These are phyloP conservation scores for Lipomyces sp. DNA, from an alignment of 805 yeast genomes.

Conservation along the genomic window DNA sequence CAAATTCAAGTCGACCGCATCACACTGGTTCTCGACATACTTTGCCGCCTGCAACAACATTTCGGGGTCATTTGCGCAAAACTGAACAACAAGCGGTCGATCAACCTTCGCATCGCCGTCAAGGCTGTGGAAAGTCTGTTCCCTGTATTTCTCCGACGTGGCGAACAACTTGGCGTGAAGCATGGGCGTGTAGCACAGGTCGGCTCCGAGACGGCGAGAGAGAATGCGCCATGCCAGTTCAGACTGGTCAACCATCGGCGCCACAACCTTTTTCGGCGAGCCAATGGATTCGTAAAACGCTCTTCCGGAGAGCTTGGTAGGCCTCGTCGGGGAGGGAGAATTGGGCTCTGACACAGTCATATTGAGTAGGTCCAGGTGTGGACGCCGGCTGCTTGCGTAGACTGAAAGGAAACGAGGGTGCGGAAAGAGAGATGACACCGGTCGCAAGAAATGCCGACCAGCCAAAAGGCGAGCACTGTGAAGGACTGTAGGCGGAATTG, in stretches of 20 bases:
- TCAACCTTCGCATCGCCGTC: slow-evolving; percentile 73
- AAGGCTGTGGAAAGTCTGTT: slow-evolving; percentile 51
- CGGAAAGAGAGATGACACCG: too few relatives aligned
- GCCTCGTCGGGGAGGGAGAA: not conserved
- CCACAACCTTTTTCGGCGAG: slow-evolving; percentile 77
- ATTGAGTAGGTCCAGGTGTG: too few relatives aligned
- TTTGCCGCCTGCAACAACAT: slow-evolving; percentile 76
- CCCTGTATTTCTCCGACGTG: slow-evolving; percentile 74
- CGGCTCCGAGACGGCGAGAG: slow-evolving; percentile 86
- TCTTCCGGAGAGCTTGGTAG: slow-evolving; percentile 52
- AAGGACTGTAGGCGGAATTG: too few relatives aligned
- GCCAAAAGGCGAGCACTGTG: too few relatives aligned
- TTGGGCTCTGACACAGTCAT: not conserved
- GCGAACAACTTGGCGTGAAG: slow-evolving; percentile 89
- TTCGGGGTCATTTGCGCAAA: slow-evolving; percentile 95
- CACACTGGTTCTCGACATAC: slow-evolving; percentile 76
- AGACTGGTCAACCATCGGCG: slow-evolving; percentile 98
- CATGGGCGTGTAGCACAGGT: slow-evolving; percentile 95
- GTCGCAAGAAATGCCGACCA: too few relatives aligned
- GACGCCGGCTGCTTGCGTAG: not conserved
- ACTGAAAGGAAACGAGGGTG: not conserved
- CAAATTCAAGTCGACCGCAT: slow-evolving; percentile 90
- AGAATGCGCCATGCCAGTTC: slow-evolving; percentile 93
- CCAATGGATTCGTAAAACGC: slow-evolving; percentile 68
- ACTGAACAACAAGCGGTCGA: slow-evolving; percentile 88